Base-by-base conservation (phyloP, 108 stramenopile genomes). In the Pelagomonas calceolata region DNA sequence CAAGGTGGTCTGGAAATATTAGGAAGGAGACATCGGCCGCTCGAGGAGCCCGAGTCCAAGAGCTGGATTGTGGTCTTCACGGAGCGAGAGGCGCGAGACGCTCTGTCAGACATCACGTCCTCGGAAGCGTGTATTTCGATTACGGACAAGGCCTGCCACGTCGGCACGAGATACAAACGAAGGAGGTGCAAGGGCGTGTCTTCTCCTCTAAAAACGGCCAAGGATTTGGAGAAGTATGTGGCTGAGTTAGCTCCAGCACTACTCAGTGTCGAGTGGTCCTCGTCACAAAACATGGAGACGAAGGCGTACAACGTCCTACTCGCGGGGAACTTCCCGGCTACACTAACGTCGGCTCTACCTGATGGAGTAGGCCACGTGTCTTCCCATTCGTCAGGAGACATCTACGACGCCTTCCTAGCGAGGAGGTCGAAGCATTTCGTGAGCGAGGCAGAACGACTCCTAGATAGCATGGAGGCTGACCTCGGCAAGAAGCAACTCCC, bases 381-480 rank as follows among this genome's bases (percentile, higher is more conserved):
- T 36, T 34, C 67, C 34, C 4, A 17, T 36, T 32, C 32, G 32
- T 26, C 67, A 0, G 35, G 29, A 0, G 67, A 30, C 34, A 26
- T 67, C 36, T 67, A 67, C 67, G 67, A 67, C 36, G 35, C n/a
- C 34, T 67, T 67, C 36, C 67, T 67, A 16, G 35, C 34, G 34
- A 26, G 67, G 36, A 17, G 36, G 67, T 35, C 35, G 7, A 26
- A 17, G 17, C 36, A 30, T 9, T 67, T 35, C 36, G 32, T 36
- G 29, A 1, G 36, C 26, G 67, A 67, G n/a, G 67, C 67, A 16
- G 16, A 67, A 0, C 35, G 36, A 21, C 67, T 67, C 36, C 26
- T 67, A 9, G 35, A 35, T 18, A 36, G 39, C 36, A 34, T 67
- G 34, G 7, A 32, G 9, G 36, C 67, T 9, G 67, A 67, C 36